Conservation (phyloP, 139 green algal species). For the Picochlorum costavermella region DNA sequence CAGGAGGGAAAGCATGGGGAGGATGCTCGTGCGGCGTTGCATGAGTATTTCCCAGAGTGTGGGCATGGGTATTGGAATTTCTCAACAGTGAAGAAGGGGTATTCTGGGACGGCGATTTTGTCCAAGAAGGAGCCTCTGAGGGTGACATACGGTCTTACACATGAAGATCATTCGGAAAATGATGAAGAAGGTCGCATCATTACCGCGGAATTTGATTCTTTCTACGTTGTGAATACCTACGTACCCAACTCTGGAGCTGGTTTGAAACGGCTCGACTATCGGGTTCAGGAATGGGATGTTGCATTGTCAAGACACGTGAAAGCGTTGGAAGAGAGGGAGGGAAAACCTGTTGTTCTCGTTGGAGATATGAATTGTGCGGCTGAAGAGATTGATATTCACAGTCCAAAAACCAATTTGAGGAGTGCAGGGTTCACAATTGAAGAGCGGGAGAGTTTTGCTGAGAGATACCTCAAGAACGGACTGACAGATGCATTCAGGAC, state of each 20-base stretch:
- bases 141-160: slow-evolving; percentile 12
- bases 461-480: slow-evolving; percentile 28
- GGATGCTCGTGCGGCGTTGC: slow-evolving; percentile 11
- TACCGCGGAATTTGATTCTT: slow-evolving; percentile 30
- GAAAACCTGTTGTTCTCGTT: slow-evolving; percentile 60
- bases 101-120: slow-evolving; percentile 56
- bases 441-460: slow-evolving; percentile 54
- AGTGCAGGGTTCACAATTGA: slow-evolving; percentile 68
- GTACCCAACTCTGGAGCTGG: slow-evolving; percentile 48
- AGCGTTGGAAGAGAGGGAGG: slow-evolving; percentile 8
- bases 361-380: slow-evolving; percentile 41
- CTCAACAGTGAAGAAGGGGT: slow-evolving; percentile 47
- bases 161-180: slow-evolving; percentile 12
- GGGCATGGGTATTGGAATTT: slow-evolving; percentile 46
- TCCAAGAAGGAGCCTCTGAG: slow-evolving; percentile 27
- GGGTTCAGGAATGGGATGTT: slow-evolving; percentile 36
- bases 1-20: slow-evolving; percentile 35
- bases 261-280: slow-evolving; percentile 57
- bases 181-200: slow-evolving; percentile 38
- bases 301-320: slow-evolving; percentile 35
- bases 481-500: slow-evolving; percentile 53
- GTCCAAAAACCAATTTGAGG: slow-evolving; percentile 57
- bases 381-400: slow-evolving; percentile 69
- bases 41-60: slow-evolving; percentile 22
- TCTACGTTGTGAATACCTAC: slow-evolving; percentile 36